Percentiles rank a stretch among this genome's conserved stretches.
These are phyloP conservation scores for Myrica gale DNA, from an alignment of 306 rosid genomes.

Conservation along the genomic window DNA sequence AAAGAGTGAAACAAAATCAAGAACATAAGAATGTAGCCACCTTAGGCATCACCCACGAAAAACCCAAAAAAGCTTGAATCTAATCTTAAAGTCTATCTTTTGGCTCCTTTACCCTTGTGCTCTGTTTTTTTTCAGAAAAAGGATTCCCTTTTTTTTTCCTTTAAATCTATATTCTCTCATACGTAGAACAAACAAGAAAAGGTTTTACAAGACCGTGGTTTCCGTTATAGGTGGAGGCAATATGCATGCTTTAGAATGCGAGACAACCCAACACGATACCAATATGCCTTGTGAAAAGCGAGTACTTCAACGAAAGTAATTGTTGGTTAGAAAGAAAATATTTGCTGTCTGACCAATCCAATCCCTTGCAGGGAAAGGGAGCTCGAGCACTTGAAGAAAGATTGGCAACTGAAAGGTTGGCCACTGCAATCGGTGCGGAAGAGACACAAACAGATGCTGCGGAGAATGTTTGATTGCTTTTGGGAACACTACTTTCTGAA, in stretches of 20 bases:
- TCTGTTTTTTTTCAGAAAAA: background rate
- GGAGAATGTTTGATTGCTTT: slow-evolving; percentile 50
- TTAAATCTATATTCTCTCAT: background rate
- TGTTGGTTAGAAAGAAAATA: slow-evolving; percentile 12
- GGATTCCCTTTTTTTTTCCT: background rate
- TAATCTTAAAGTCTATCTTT: background rate
- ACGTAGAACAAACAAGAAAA: background rate
- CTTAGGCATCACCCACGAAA: background rate
- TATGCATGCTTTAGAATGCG: background rate
- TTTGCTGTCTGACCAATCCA: slow-evolving; percentile 18
- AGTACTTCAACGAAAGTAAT: background rate
- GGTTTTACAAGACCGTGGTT: slow-evolving; percentile 4
- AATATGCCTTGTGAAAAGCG: background rate
- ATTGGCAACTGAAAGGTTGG: slow-evolving; percentile 77
- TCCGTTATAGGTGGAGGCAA: background rate
- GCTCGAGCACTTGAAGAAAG: slow-evolving; percentile 97
- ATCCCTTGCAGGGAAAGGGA: slow-evolving; percentile 73
- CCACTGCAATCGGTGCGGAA: slow-evolving; percentile 44
- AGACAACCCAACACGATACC: background rate
- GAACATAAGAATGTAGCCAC: background rate
- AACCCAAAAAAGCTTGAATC: background rate
- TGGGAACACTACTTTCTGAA: slow-evolving; percentile 28
- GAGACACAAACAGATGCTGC: slow-evolving; percentile 51
- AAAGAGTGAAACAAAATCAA: background rate
- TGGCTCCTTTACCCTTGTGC: background rate